Evolutionary conservation across 768 basidiomycete genomes (phyloP), one percentile per base, ranked within the genome.

Genomic region (Amylocystis lapponica): DNA sequence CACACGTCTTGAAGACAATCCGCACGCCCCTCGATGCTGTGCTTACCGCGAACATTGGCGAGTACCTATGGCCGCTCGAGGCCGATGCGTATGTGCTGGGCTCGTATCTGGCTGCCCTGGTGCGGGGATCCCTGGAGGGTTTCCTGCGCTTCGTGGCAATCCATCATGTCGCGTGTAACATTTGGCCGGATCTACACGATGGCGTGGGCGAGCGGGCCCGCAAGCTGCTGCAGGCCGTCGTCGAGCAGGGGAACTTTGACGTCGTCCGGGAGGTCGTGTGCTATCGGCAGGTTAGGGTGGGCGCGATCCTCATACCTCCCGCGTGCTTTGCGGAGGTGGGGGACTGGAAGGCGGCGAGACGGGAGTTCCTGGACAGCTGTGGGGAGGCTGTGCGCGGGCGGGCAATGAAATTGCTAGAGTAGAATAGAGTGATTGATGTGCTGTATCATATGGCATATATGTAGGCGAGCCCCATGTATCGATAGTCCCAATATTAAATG

Each of bases 1-100:
- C 70, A 2, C 83, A 86, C 53, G 58, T 80, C 30, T 57, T 90
- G 41, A 75, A 72, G 52, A 83, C 72, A 19, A 68, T 91, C 22
- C 73, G 73, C 16, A 68, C 70, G 5, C 61, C 70, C 6, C 55
- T 75, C 13, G 73, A 70, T 11, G 67, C 75, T 3, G 71, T 83
- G n/a, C 51, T 86, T 21, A 68, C 70, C 21, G 65, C 63, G 12
- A 74, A 77, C 44, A 47, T 83, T 7, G 66, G 67, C 30, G 79
- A 81, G 48, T 90, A 77, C 53, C 56, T 92, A 23, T 85, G 79
- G 66, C 89, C 91, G 2, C 59, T 78, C 13, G 91, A 94, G 58
- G 62, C 47, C 17, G 74, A 82, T 50, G 55, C 71, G 13, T 72
- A 83, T 45, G 61, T 93, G 35, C 53, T 92, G 13, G 71, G 75